Evolutionary conservation across 768 basidiomycete species (phyloP), one percentile per base, ranked within the genome.

Genomic region (Rhizopogon vinicolor): DNA sequence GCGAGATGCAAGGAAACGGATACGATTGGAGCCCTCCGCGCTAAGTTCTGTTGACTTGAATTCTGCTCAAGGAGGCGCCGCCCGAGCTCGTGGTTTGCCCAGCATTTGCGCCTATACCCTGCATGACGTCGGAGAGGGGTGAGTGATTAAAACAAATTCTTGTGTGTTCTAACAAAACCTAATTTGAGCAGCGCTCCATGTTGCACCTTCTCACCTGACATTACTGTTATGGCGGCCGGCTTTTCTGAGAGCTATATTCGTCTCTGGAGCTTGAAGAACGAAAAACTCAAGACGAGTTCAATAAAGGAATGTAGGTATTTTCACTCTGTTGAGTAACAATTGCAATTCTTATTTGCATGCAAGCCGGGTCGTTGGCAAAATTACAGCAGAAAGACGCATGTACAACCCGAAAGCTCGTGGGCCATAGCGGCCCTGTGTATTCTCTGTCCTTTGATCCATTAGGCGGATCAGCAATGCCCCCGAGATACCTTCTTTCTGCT

Each of bases 51-150:
- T 83, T 12, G 87, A 89, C 65, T 68, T 69, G 35, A 79, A 78
- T 60, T 82, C 82, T 22, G 69, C 82, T 33, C 89, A 87, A 68
- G 84, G 78, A 8, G 72, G 74, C 51, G 68, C 81, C 33, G 62
- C 63, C 3, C 75, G 82, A 54, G 78, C 85, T 1, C 78, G 84
- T 13, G 88, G 87, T 42, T 72, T 96, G 54, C 96, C 96, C 2
- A 98, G 95, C 62, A 86, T 98, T 52, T 97, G 96, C 62, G 86
- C 92, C 6, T 98, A 97, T 65, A 98, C 97, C 3, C 66, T 99
- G 41, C 95, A 97, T 67, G 94, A 98, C 63, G 85, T 90, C 2
- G 86, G 87, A n/a, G 96, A 98, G 74, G 91, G 93, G 96, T 97
- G 66, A 63, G 87, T 71, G 1, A 59, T 50, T 43, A 33, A 41